Base-by-base conservation (phyloP, 2,329 filamentous ascomycete species). In the Blumeriella jaapii region DNA sequence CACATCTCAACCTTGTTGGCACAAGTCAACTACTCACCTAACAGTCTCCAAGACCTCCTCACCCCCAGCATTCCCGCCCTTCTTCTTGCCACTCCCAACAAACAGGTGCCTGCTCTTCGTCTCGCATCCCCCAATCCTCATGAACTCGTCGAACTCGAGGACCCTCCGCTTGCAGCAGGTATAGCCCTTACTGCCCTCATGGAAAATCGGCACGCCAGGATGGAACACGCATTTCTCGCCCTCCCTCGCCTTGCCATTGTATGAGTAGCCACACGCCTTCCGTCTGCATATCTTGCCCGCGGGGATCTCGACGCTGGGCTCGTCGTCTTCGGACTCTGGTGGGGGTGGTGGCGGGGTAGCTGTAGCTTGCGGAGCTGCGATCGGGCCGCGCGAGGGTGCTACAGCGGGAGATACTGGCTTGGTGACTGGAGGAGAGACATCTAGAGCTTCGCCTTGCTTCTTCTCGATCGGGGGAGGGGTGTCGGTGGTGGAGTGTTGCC, bases 111-210 rank as follows among this genome's bases (percentile, higher is more conserved):
- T 68, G 27, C 68, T 65, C 61, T 87, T 91, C 27, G 80, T 86
- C 57, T 76, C 77, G 62, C 91, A 98, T 1, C 91, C 91, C 50
- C 82, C 77, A 40, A 98, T 89, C 61, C 83, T 91, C 78, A 98
- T 78, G 61, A 98, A 98, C 60, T 96, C 81, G 58, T 98, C 87
- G 59, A 98, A 98, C 56, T 98, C 91, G 40, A 98, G 64, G 39
- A 98, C 91, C 23, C 86, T 73, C 51, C 85, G 70, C 71, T 96
- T 96, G 64, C 91, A 98, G 67, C 91, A 98, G 40, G 78, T 86
- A 69, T 91, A 98, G 1, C 91, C 91, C 65, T 98, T 98, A 63
- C 84, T 93, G 22, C 91, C 91, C 64, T 98, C 91, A 59, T 98
- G 91, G 63, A 98, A 98, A 48, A 98, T 79, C 15, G 91, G 84